phyloP scores from a whole-genome alignment of 306 rosid species.

The Sophora flavescens region DNA sequence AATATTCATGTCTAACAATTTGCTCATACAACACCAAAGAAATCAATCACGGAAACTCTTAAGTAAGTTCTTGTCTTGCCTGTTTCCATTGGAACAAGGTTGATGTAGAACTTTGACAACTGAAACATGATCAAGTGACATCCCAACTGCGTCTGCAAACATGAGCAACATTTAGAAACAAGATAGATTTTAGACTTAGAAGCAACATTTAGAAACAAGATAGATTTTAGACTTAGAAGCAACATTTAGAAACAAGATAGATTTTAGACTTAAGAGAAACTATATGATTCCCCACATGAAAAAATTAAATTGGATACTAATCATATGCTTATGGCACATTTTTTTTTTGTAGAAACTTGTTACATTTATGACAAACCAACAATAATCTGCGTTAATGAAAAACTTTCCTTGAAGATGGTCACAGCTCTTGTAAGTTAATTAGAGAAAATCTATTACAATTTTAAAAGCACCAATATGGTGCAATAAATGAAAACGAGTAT shows the following conservation, averaged over 20 bases:
- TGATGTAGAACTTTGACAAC: slow-evolving; percentile 85
- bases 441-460: slow-evolving; percentile 26
- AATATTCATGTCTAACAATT: slow-evolving; percentile 32
- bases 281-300: not conserved
- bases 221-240: slow-evolving; percentile 18
- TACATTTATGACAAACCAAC: slow-evolving; percentile 30
- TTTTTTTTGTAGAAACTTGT: not conserved
- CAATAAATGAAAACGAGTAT: slow-evolving; percentile 19
- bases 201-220: too few species aligned
- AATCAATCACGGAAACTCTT: slow-evolving; percentile 49
- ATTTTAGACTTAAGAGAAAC: slow-evolving; percentile 30
- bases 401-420: slow-evolving; percentile 17
- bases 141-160: slow-evolving; percentile 78
- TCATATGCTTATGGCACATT: slow-evolving; percentile 18
- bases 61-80: slow-evolving; percentile 61
- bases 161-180: slow-evolving; percentile 35
- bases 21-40: slow-evolving; percentile 39
- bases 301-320: slow-evolving; percentile 1
- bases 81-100: slow-evolving; percentile 79
- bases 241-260: slow-evolving; percentile 40
- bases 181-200: slow-evolving; percentile 21
- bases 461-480: slow-evolving; percentile 21
- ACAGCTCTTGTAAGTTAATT: slow-evolving; percentile 19
- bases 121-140: slow-evolving; percentile 75
- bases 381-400: slow-evolving; percentile 29